A percentile compares a stretch with the other conserved stretches of the same genome.
phyloP scores from a whole-genome alignment of 805 yeast species.

The Metschnikowia continentalis region DNA sequence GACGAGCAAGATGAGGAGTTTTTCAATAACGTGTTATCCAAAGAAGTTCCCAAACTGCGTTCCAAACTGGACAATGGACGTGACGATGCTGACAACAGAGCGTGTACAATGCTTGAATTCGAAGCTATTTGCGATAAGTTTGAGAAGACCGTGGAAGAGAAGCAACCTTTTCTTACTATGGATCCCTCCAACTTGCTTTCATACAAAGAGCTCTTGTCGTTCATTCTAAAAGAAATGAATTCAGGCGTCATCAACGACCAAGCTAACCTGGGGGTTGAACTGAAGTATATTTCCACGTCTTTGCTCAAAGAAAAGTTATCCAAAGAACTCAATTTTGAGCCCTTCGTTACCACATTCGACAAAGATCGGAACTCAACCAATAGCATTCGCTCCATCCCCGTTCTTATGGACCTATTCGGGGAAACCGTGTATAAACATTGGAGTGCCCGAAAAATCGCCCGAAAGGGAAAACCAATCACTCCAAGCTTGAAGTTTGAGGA shows the following conservation, averaged over 20 bases:
- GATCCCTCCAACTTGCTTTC: slow-evolving; percentile 75
- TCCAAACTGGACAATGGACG: slow-evolving; percentile 11
- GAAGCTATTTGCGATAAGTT: slow-evolving; percentile 71
- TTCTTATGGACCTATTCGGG: slow-evolving; percentile 59
- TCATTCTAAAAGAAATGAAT: slow-evolving; percentile 35
- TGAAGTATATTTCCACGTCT: slow-evolving; percentile 45
- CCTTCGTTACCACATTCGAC: slow-evolving; percentile 59
- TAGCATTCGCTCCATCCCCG: slow-evolving; percentile 42
- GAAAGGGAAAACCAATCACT: slow-evolving; percentile 65
- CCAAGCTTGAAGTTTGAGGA: slow-evolving; percentile 83
- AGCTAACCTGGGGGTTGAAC: slow-evolving; percentile 24
- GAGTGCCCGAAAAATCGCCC: slow-evolving; percentile 65
- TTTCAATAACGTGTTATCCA: slow-evolving; percentile 39
- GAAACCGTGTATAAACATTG: slow-evolving; percentile 72
- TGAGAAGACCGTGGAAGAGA: slow-evolving; percentile 69
- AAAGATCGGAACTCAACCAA: slow-evolving; percentile 27
- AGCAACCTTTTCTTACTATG: slow-evolving; percentile 83
- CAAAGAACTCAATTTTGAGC: slow-evolving; percentile 50
- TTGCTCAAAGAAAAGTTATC: slow-evolving; percentile 56
- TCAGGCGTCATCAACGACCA: slow-evolving; percentile 22
- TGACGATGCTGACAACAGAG: slow-evolving; percentile 14
- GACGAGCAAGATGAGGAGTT: slow-evolving; percentile 84
- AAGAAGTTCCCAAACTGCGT: slow-evolving; percentile 26
- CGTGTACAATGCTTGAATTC: slow-evolving; percentile 77
- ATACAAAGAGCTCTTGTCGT: slow-evolving; percentile 62